phyloP scores from a whole-genome alignment of 1,139 yeast species.

The Geotrichum carabidarum region DNA sequence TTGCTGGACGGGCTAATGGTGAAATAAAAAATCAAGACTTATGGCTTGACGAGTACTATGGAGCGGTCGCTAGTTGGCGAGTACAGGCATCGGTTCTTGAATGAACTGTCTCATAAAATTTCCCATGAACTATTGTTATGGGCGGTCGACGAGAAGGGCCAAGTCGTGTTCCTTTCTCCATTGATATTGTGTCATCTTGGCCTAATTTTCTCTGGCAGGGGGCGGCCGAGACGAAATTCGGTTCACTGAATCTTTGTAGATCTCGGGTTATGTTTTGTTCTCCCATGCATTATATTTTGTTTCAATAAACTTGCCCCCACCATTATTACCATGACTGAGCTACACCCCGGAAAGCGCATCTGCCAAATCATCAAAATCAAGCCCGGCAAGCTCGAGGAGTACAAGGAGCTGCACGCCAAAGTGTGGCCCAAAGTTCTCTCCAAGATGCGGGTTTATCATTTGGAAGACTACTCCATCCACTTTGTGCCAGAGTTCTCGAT shows the following conservation, averaged over 20 bases:
- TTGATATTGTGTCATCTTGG: slow-evolving; percentile 7
- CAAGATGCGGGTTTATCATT: slow-evolving; percentile 36
- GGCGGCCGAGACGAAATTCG: slow-evolving; percentile 1
- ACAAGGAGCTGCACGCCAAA: slow-evolving; percentile 35
- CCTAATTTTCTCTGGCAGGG: not conserved
- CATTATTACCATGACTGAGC: not conserved
- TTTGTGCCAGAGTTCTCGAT: slow-evolving; percentile 34
- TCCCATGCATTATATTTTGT: not conserved
- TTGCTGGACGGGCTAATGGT: no score
- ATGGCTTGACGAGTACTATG: slow-evolving; percentile 6
- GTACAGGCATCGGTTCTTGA: no score
- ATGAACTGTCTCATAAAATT: no score
- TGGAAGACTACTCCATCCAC: slow-evolving; percentile 42
- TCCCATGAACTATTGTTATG: slow-evolving; percentile 4
- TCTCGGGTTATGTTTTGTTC: not conserved
- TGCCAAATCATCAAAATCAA: slow-evolving; percentile 40
- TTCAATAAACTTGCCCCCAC: no score
- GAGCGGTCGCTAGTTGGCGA: slow-evolving; percentile 3
- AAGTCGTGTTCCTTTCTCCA: slow-evolving; percentile 3
- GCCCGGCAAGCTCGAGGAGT: slow-evolving; percentile 39
- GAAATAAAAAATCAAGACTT: not conserved
- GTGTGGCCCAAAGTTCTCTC: slow-evolving; percentile 35
- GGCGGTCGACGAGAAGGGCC: slow-evolving; percentile 8
- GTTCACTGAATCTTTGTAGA: slow-evolving; percentile 2
- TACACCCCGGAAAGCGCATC: slow-evolving; percentile 33